A percentile compares a stretch with the other conserved stretches of the same genome.
phyloP scores from a whole-genome alignment of 2,329 filamentous ascomycete genomes.

The Chaetothyriales sp. region DNA sequence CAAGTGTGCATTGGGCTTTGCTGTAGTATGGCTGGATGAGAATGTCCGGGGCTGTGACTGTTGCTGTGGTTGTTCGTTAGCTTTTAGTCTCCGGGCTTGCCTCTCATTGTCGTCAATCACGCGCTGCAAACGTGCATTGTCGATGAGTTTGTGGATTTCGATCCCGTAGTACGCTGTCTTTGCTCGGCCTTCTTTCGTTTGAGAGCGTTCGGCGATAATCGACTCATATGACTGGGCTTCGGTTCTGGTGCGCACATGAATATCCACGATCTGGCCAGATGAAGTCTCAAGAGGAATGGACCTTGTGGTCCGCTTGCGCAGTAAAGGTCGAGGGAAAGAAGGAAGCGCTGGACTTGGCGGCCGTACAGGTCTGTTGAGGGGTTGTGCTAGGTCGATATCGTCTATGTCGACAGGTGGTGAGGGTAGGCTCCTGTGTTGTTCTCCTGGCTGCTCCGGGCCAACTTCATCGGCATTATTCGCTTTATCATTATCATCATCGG shows the following conservation, averaged over 20 bases:
- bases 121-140: constrained; percentile 50
- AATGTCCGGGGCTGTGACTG: constrained; percentile 18
- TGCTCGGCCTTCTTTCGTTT: constrained; percentile 38
- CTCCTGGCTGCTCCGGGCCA: background rate
- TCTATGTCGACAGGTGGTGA: background rate
- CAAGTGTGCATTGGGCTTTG: constrained; percentile 19
- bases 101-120: constrained; percentile 22
- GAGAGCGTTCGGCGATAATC: constrained; percentile 41
- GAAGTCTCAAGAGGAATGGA: constrained; percentile 32
- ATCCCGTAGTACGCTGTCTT: constrained; percentile 72
- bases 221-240: constrained; percentile 36
- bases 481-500: constrained; percentile 21
- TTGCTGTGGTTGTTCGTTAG: constrained; percentile 16
- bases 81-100: constrained; percentile 17
- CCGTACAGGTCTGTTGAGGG: background rate
- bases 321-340: constrained; percentile 8
- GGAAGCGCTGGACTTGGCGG: constrained; percentile 1
- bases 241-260: constrained; percentile 27
- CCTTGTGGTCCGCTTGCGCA: constrained; percentile 7
- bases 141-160: constrained; percentile 72
- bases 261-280: constrained; percentile 34
- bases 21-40: constrained; percentile 16
- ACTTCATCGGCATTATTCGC: constrained; percentile 2
- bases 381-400: background rate
- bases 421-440: background rate